Conservation (phyloP, 805 yeast species). For the Saccharomyces paradoxus region DNA sequence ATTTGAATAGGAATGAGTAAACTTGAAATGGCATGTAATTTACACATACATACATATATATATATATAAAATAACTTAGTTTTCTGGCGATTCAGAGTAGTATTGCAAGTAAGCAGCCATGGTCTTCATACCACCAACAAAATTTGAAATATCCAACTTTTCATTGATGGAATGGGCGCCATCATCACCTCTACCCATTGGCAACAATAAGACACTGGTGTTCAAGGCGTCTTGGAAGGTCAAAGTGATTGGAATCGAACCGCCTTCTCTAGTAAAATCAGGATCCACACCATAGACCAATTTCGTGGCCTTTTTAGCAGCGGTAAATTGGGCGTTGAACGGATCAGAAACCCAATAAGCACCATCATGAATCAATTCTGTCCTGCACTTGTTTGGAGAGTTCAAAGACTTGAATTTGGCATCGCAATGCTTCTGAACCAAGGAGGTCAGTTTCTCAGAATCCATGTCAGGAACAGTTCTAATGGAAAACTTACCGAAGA, state of each 20-base stretch:
- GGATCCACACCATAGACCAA: conserved; percentile 93
- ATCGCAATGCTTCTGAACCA: conserved; percentile 65
- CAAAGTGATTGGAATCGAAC: conserved; percentile 94
- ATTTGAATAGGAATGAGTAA: background rate
- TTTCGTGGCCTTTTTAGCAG: conserved; percentile 90
- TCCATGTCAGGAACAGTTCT: conserved; percentile 96
- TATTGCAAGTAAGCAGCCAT: conserved; percentile 90
- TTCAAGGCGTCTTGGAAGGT: conserved; percentile 84
- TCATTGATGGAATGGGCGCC: conserved; percentile 98
- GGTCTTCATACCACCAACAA: conserved; percentile 88
- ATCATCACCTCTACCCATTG: conserved; percentile 98
- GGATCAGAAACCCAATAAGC: conserved; percentile 95
- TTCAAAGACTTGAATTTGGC: conserved; percentile 55
- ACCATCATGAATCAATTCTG: conserved; percentile 87
- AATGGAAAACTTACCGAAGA: conserved; percentile 88
- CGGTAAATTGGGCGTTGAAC: conserved; percentile 81
- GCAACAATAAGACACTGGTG: conserved; percentile 79
- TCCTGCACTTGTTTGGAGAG: conserved; percentile 68
- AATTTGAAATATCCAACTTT: conserved; percentile 81
- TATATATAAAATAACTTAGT: conserved; percentile 5
- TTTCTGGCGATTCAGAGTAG: conserved; percentile 42
- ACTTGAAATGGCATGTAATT: background rate
- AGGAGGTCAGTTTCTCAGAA: conserved; percentile 64
- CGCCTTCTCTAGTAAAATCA: conserved; percentile 97
- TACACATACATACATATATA: background rate